Percentiles rank a stretch among this genome's conserved stretches.
Conservation (phyloP, 2,329 filamentous ascomycete genomes). For the Alternaria gansuensis region DNA sequence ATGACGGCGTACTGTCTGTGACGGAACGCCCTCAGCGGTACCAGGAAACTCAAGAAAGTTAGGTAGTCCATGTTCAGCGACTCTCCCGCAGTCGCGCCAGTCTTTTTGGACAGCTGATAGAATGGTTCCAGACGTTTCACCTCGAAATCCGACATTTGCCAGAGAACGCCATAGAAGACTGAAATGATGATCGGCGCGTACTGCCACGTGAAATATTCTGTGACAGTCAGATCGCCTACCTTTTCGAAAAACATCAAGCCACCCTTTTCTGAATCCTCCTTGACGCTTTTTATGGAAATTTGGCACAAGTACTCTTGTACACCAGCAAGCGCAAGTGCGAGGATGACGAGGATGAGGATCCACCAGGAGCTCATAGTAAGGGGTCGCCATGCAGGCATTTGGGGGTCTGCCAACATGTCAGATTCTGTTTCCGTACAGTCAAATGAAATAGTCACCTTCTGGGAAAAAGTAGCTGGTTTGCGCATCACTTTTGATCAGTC, state of each 20-base stretch:
- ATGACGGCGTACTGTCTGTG: slow-evolving; percentile 74
- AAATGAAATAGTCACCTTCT: slow-evolving; percentile 25
- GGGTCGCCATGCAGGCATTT: slow-evolving; percentile 53
- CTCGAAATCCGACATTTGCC: slow-evolving; percentile 61
- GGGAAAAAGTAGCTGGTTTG: slow-evolving; percentile 54
- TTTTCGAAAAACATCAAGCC: slow-evolving; percentile 46
- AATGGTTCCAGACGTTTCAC: slow-evolving; percentile 62
- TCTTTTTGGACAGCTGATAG: slow-evolving; percentile 54
- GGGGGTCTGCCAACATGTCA: slow-evolving; percentile 40
- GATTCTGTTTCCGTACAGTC: background rate
- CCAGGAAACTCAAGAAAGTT: slow-evolving; percentile 71
- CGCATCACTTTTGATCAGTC: slow-evolving; percentile 28
- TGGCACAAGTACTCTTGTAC: slow-evolving; percentile 53
- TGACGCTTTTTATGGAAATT: slow-evolving; percentile 38
- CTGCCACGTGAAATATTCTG: slow-evolving; percentile 51
- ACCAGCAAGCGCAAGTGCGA: slow-evolving; percentile 48
- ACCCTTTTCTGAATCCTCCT: slow-evolving; percentile 23
- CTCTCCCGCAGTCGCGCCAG: slow-evolving; percentile 51
- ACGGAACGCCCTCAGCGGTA: slow-evolving; percentile 69
- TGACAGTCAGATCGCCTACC: slow-evolving; percentile 41
- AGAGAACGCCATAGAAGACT: slow-evolving; percentile 60
- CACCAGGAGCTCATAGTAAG: slow-evolving; percentile 53
- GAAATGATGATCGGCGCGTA: slow-evolving; percentile 58
- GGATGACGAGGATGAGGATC: slow-evolving; percentile 44
- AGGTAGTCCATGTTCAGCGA: slow-evolving; percentile 79